A percentile compares a stretch with the other conserved stretches of the same genome.
phyloP scores from a whole-genome alignment of 495 filamentous ascomycete genomes.

The Podospora appendiculata region DNA sequence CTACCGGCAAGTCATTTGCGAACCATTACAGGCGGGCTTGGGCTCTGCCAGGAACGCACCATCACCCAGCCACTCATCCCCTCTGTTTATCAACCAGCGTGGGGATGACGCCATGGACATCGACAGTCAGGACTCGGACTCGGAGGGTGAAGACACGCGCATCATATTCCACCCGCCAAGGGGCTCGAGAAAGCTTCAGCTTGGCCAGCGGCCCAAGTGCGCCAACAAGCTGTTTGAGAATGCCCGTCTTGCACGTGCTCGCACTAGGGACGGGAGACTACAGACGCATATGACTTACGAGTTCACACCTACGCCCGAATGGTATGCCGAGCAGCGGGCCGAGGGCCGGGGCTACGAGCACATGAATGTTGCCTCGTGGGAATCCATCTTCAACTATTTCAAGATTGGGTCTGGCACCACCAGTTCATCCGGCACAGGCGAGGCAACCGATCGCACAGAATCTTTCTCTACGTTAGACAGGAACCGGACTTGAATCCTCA shows the following conservation, averaged over 20 bases:
- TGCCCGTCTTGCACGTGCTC: conserved; percentile 16
- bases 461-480: too few species aligned
- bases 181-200: conserved; percentile 6
- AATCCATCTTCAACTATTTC: conserved; percentile 21
- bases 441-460: too few species aligned
- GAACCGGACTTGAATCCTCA: too few species aligned
- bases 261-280: neutral
- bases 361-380: conserved; percentile 28
- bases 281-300: conserved; percentile 23
- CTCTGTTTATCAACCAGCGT: neutral
- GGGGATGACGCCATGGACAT: conserved; percentile 12
- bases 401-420: conserved; percentile 7
- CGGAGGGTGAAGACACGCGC: conserved; percentile 19
- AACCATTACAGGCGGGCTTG: neutral
- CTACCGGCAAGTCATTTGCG: conserved; percentile 10
- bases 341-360: conserved; percentile 34
- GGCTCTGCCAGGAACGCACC: neutral
- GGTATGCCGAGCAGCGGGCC: conserved; percentile 33
- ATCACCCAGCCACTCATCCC: neutral
- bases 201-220: conserved; percentile 21
- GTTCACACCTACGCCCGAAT: conserved; percentile 32
- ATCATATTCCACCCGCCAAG: conserved; percentile 38
- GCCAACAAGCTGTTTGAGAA: conserved; percentile 33
- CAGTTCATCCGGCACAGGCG: too few species aligned
- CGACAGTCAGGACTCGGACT: neutral